Conservation (phyloP, 106 monocot genomes). For the Acorus gramineus region DNA sequence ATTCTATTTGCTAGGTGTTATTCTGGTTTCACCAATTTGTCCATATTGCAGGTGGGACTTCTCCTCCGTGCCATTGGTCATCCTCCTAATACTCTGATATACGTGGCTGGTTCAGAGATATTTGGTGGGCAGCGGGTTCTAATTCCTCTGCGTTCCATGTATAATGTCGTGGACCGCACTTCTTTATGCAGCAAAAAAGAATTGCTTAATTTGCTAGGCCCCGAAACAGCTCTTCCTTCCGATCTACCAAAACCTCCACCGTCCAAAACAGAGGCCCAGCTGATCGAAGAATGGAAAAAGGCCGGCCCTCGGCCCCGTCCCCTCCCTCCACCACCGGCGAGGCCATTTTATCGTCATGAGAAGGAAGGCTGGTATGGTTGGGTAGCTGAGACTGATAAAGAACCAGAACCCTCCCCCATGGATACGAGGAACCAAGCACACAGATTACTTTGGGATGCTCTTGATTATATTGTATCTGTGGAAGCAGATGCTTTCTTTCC, state of each 20-base stretch:
- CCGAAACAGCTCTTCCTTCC: slow-evolving; percentile 47
- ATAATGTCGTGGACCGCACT: slow-evolving; percentile 71
- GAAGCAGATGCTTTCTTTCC: slow-evolving; percentile 92
- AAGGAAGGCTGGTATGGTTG: slow-evolving; percentile 95
- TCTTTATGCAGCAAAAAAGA: slow-evolving; percentile 59
- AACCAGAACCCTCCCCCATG: slow-evolving; percentile 42
- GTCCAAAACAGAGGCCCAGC: slow-evolving; percentile 39
- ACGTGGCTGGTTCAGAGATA: slow-evolving; percentile 73
- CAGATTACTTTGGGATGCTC: slow-evolving; percentile 80
- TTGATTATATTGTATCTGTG: slow-evolving; percentile 81
- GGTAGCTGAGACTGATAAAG: slow-evolving; percentile 48
- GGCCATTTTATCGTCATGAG: slow-evolving; percentile 74
- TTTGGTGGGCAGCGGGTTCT: slow-evolving; percentile 79
- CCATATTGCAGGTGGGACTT: slow-evolving; percentile 59
- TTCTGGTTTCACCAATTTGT: too few relatives aligned
- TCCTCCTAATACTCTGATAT: slow-evolving; percentile 62
- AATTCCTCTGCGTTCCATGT: slow-evolving; percentile 67
- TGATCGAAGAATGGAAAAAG: slow-evolving; percentile 64
- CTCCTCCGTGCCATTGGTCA: slow-evolving; percentile 75
- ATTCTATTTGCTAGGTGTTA: too few relatives aligned
- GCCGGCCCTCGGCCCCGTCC: slow-evolving; percentile 66
- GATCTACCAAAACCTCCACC: slow-evolving; percentile 28
- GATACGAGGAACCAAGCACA: slow-evolving; percentile 64
- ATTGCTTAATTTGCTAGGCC: slow-evolving; percentile 34
- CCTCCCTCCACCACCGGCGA: slow-evolving; percentile 79